Evolutionary conservation across 2,329 filamentous ascomycete genomes (phyloP).

Genomic region (Podosphaera aphanis): DNA sequence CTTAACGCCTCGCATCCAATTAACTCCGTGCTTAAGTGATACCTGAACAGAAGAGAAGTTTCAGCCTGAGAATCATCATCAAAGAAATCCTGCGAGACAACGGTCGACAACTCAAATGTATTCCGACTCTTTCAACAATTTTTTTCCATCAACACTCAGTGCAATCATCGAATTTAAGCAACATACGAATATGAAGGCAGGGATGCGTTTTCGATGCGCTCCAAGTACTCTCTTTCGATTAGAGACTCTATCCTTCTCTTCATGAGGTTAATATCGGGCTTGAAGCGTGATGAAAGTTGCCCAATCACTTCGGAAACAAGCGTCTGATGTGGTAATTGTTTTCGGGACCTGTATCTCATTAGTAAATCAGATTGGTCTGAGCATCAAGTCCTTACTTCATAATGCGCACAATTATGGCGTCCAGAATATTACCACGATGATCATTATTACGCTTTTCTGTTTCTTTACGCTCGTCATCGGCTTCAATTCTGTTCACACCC

Average conservation of each 20-base stretch:
- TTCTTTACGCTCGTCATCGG: conserved; percentile 38
- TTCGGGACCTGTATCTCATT: conserved; percentile 35
- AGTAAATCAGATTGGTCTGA: neutral
- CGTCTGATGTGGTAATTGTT: conserved; percentile 43
- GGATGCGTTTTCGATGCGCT: conserved; percentile 42
- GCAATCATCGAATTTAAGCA: conserved; percentile 22
- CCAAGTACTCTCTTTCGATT: conserved; percentile 55
- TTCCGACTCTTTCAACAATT: too few species aligned
- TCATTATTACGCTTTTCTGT: conserved; percentile 59
- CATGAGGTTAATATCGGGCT: conserved; percentile 52
- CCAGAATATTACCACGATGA: conserved; percentile 44
- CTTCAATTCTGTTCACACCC: conserved; percentile 66
- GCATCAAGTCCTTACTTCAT: conserved; percentile 45
- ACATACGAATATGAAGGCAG: conserved; percentile 47
- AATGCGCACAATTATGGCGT: conserved; percentile 57
- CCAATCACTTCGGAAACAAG: conserved; percentile 48
- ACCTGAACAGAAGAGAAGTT: too few species aligned
- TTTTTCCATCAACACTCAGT: too few species aligned
- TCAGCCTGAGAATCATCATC: too few species aligned
- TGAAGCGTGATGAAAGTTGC: conserved; percentile 47
- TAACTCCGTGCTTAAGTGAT: too few species aligned
- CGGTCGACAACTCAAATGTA: too few species aligned
- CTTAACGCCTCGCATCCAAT: too few species aligned
- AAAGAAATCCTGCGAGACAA: too few species aligned
- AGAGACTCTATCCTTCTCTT: conserved; percentile 63